Evolutionary conservation across 345 rosid genomes (phyloP), one percentile per base, ranked within the genome.

Genomic region (Melaleuca alternifolia): DNA sequence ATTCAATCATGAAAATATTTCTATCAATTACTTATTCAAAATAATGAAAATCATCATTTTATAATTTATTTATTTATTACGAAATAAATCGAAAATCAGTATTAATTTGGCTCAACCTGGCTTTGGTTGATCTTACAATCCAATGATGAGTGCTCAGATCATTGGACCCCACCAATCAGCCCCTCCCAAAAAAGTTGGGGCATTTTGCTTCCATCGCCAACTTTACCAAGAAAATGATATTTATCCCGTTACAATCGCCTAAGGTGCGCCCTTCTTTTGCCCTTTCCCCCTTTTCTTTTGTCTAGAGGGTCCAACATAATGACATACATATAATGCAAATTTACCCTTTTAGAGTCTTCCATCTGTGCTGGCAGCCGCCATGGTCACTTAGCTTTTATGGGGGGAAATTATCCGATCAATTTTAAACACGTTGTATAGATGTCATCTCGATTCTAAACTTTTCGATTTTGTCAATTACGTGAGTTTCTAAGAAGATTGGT

Each of bases 391-490:
- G 33, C 9, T 14, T 59, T 28, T 12, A 9, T 0, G 5, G 13
- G 0, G 0, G 41, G n/a, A 59, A 59, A n/a, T 59, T 59, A 59
- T 6, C 37, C 6, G n/a, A 59, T 6, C 37, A 13, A 6, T 12
- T 0, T 1, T n/a, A 12, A 59, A 59, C n/a, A 11, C 0, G 12
- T n/a, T n/a, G 18, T n/a, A 12, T 9, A 6, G 16, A 12, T n/a
- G 0, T 0, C 18, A 59, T n/a, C 1, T n/a, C 0, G 6, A 12
- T 28, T 4, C 5, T 59, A 6, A n/a, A 59, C 0, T 59, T 59
- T 59, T 13, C 6, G 6, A 2, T n/a, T 12, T 56, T 12, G 6
- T 1, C 2, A 59, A n/a, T n/a, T 59, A 59, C 33, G 6, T 59
- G 0, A 59, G n/a, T 1, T 50, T 4, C 5, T 13, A 51, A 2